Evolutionary conservation across 2,329 filamentous ascomycete genomes (phyloP).

Genomic region (Pochonia chlamydosporia): DNA sequence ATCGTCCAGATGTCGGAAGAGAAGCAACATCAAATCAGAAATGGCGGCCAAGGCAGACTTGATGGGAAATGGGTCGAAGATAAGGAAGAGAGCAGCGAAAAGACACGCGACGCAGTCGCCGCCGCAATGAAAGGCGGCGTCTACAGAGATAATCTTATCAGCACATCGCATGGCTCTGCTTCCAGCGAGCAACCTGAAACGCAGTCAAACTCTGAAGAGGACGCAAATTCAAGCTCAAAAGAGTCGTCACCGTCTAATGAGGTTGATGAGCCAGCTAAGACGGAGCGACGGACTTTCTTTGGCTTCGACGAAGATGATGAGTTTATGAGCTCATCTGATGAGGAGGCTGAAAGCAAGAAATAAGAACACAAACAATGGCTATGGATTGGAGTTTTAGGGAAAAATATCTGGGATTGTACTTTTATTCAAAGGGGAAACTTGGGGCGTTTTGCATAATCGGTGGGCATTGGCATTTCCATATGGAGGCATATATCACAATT

Average conservation of each 20-base stretch:
- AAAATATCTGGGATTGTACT: not conserved
- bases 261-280: slow-evolving; percentile 29
- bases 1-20: slow-evolving; percentile 81
- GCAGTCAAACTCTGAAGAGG: slow-evolving; percentile 27
- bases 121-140: slow-evolving; percentile 61
- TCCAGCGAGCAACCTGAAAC: slow-evolving; percentile 27
- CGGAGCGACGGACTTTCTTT: slow-evolving; percentile 50
- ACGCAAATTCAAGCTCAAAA: slow-evolving; percentile 35
- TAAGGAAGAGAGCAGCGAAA: slow-evolving; percentile 83
- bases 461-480: not conserved
- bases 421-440: not conserved
- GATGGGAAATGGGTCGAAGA: slow-evolving; percentile 94
- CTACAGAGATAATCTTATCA: slow-evolving; percentile 54
- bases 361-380: not conserved
- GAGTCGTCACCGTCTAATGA: slow-evolving; percentile 45
- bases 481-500: slow-evolving; percentile 5
- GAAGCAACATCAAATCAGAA: slow-evolving; percentile 75
- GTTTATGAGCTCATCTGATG: slow-evolving; percentile 64
- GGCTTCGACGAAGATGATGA: slow-evolving; percentile 78
- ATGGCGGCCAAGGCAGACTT: slow-evolving; percentile 63
- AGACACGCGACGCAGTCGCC: slow-evolving; percentile 70
- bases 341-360: slow-evolving; percentile 31
- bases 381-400: not conserved
- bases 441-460: not conserved
- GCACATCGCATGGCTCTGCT: slow-evolving; percentile 43